phyloP scores from a whole-genome alignment of 2,329 filamentous ascomycete species.

The Exophiala calicioides region DNA sequence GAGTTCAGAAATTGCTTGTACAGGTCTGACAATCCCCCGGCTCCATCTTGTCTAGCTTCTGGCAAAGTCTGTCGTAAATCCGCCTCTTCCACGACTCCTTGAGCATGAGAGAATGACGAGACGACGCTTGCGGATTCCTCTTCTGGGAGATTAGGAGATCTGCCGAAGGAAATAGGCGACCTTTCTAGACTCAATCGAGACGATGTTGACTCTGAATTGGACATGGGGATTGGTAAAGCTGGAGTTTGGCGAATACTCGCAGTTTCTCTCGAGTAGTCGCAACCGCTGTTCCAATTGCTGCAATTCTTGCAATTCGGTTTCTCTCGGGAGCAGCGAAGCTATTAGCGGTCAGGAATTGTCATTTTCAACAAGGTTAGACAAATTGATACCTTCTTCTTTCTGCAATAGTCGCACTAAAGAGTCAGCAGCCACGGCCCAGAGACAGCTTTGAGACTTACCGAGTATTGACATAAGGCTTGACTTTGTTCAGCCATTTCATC shows the following conservation, averaged over 20 bases:
- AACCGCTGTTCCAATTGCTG: conserved; percentile 7
- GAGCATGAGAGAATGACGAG: conserved; percentile 1
- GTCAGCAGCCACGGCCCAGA: too few species aligned
- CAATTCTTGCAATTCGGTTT: conserved; percentile 12
- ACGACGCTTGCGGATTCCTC: neutral
- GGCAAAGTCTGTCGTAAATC: neutral
- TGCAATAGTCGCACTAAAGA: conserved; percentile 9
- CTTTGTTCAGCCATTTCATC: too few species aligned
- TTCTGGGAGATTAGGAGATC: too few species aligned
- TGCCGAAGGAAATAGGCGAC: too few species aligned
- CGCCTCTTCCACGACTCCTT: neutral
- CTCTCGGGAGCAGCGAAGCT: conserved; percentile 10
- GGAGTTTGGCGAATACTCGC: too few species aligned
- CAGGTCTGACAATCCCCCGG: conserved; percentile 4
- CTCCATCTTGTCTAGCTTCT: neutral
- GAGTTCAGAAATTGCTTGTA: conserved; percentile 1
- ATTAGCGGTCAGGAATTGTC: too few species aligned
- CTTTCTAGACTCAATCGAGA: too few species aligned
- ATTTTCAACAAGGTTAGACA: too few species aligned
- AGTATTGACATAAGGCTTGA: conserved; percentile 1
- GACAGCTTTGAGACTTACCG: conserved; percentile 3
- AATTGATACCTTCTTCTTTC: conserved; percentile 15
- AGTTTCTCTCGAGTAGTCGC: conserved; percentile 6
- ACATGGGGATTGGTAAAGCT: too few species aligned
- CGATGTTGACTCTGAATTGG: too few species aligned